Conservation (phyloP, 139 green algal species). For the Eudorina sp. region DNA sequence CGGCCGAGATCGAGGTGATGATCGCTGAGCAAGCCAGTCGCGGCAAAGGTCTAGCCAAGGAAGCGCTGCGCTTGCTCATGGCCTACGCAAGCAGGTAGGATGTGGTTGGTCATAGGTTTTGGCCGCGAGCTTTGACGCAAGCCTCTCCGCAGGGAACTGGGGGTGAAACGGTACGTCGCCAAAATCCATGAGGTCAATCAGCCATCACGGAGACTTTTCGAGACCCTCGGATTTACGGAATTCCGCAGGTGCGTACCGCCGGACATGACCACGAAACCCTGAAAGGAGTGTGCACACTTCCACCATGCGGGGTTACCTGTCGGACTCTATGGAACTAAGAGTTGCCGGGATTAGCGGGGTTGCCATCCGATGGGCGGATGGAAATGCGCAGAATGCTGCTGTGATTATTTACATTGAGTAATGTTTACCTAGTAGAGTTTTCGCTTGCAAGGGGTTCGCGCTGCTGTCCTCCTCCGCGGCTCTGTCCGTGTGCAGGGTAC, state of each 20-base stretch:
- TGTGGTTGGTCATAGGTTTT: neutral
- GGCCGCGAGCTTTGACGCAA: neutral
- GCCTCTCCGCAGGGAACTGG: constrained; percentile 27
- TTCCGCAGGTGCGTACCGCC: constrained; percentile 11
- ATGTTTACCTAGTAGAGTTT: too few relatives aligned
- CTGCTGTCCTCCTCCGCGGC: neutral
- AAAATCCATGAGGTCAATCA: constrained; percentile 84
- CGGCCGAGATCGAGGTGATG: constrained; percentile 80
- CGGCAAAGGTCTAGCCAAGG: constrained; percentile 62
- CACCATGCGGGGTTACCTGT: too few relatives aligned
- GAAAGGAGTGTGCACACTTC: neutral
- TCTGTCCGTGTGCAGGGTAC: constrained; percentile 26
- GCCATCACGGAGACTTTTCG: constrained; percentile 62
- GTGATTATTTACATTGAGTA: too few relatives aligned
- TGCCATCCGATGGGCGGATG: too few relatives aligned
- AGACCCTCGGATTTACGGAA: constrained; percentile 74
- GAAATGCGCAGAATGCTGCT: too few relatives aligned
- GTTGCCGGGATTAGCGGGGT: too few relatives aligned
- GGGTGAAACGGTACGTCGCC: constrained; percentile 66
- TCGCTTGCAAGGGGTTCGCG: neutral
- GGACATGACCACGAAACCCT: neutral
- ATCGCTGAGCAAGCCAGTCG: constrained; percentile 76
- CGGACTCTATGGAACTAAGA: too few relatives aligned
- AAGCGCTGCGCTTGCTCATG: constrained; percentile 86
- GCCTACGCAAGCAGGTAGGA: constrained; percentile 64